Evolutionary conservation across 805 yeast species (phyloP), one percentile per base, ranked within the genome.

Genomic region (Saccharomycopsis malanga): DNA sequence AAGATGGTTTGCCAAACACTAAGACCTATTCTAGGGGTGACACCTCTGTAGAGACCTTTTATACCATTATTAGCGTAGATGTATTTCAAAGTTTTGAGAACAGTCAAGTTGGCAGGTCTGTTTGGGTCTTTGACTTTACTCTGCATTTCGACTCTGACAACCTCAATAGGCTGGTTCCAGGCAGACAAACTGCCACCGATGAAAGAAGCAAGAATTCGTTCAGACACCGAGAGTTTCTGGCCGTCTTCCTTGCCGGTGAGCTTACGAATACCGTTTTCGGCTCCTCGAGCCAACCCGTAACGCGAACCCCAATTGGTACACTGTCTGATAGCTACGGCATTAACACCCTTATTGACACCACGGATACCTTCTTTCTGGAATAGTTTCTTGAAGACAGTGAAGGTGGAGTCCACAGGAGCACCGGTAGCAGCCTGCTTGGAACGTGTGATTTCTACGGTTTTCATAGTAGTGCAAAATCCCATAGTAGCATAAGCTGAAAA

Each of bases 291-390:
- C 35, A 93, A 74, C 30, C 98, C 98, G 60, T 89, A 91, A 63
- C 98, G 77, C 17, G 97, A 87, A 44, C 98, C 98, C 98, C 98
- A 93, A 68, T 93, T 93, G 56, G 98, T 91, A 86, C 87, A 84
- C 66, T 93, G 98, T 70, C 98, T 83, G 56, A 91, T 83, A n/a
- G 98, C 98, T 50, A 91, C 97, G 6, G 98, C 98, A 63, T 91
- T 91, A 50, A 91, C 98, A 65, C 98, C 98, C 70, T 85, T 88
- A 70, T 93, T 91, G 63, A 93, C 87, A 58, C 98, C 98, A 56
- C 82, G 74, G 49, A 93, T 78, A 59, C 98, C 98, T 64, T 93
- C 98, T 54, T 73, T 83, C 39, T 69, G 67, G 65, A 78, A 89
- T 53, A 93, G 88, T 34, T 85, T 93, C 63, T 75, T 76, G 69